Evolutionary conservation across 108 stramenopile species (phyloP).

Genomic region (Cafeteria roenbergensis): DNA sequence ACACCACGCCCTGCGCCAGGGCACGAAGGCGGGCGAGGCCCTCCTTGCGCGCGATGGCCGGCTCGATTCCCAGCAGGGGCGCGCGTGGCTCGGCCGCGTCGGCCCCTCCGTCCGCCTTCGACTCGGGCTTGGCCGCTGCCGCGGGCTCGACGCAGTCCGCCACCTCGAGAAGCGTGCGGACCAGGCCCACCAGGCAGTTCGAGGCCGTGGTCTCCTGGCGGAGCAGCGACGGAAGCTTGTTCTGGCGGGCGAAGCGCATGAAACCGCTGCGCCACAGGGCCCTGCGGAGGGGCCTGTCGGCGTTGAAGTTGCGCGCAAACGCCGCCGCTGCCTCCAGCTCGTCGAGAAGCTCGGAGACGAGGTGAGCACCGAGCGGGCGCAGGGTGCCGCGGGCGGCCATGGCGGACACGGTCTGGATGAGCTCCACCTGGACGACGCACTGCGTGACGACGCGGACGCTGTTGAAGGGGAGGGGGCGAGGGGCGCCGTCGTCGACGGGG

Average conservation of each 20-base stretch:
- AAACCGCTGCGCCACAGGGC: slow-evolving; percentile 12
- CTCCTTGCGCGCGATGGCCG: too few species aligned
- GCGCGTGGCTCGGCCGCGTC: too few species aligned
- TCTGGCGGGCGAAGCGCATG: slow-evolving; percentile 5
- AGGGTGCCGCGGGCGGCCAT: not conserved
- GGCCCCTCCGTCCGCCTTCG: too few species aligned
- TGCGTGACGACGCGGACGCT: not conserved
- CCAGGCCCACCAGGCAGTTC: not conserved
- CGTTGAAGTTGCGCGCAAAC: slow-evolving; percentile 19
- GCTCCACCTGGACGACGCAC: slow-evolving; percentile 15
- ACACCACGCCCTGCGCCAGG: too few species aligned
- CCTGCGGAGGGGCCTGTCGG: slow-evolving; percentile 9
- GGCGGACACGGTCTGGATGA: not conserved
- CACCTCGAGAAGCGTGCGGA: too few species aligned
- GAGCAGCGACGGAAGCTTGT: slow-evolving; percentile 12
- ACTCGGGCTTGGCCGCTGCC: too few species aligned
- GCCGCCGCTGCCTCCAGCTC: not conserved
- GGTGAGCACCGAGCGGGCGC: too few species aligned
- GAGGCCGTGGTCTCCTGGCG: slow-evolving; percentile 12
- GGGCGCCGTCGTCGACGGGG: not conserved
- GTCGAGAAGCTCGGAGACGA: slow-evolving; percentile 6
- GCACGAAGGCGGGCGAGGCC: too few species aligned
- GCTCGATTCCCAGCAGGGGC: too few species aligned
- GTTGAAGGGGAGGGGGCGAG: slow-evolving; percentile 4
- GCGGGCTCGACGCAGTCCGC: too few species aligned